Evolutionary conservation across 345 rosid species (phyloP), one percentile per base, ranked within the genome.

Genomic region (Sonneratia caseolaris): DNA sequence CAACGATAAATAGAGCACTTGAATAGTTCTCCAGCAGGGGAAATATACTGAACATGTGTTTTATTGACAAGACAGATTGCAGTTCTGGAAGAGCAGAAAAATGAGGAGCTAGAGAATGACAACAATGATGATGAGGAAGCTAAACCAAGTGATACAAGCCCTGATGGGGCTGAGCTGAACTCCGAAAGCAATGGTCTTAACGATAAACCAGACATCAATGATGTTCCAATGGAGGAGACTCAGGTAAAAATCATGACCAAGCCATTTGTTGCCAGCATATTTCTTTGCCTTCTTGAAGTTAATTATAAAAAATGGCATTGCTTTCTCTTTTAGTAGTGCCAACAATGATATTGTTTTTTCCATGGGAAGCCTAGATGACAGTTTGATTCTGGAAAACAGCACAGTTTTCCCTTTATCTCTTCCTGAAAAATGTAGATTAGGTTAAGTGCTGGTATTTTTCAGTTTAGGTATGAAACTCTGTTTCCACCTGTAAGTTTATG

Each of bases 121-220:
- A 89, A 82, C 7, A 81, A 81, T 68, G 76, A 53, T 71, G 91
- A 87, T 1, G 88, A 87, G 15, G 92, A 92, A 74, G 82, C 76
- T 51, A 87, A 84, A 72, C 78, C 77, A 64, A 76, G 74, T 67
- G 89, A 88, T 40, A 51, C 37, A n/a, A 87, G 80, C 18, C 77
- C 73, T 62, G 76, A 21, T 75, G 72, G 72, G 37, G 78, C 22
- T 19, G 90, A 82, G 62, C 78, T 77, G 62, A 80, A 75, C 73
- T 64, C 85, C 42, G 81, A 74, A 79, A 76, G 37, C 69, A 76
- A 70, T 7, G 81, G 70, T 27, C 61, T 80, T 55, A 89, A 85
- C 66, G 95, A 84, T 73, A 90, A 94, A 75, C 97, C 97, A 16
- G 92, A 94, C 72, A 90, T 87, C 19, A 90, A 91, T 73, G 90